These are phyloP conservation scores for Leccinum uliginosum DNA, from an alignment of 768 basidiomycete species.

Conservation along the genomic window DNA sequence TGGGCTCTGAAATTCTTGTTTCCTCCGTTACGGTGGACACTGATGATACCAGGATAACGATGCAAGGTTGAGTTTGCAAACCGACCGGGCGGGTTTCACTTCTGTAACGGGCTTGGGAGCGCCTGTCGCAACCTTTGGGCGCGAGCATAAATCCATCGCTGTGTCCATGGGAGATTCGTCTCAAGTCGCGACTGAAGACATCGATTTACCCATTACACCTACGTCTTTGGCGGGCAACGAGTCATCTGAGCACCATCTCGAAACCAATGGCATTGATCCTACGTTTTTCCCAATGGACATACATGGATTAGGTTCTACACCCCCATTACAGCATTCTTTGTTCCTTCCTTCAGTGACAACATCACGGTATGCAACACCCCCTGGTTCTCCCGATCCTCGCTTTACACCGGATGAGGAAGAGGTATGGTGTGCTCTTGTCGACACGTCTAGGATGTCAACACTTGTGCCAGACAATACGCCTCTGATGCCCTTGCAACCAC, in stretches of 20 bases:
- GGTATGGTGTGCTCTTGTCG: slow-evolving; percentile 18
- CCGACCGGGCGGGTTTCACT: neutral
- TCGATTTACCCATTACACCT: neutral
- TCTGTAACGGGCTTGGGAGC: neutral
- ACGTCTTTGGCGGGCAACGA: neutral
- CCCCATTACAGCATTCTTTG: neutral
- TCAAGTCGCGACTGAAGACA: neutral
- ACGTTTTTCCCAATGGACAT: neutral
- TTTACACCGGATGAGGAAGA: slow-evolving; percentile 20
- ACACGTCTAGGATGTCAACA: slow-evolving; percentile 12
- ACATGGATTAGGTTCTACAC: neutral
- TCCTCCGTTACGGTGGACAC: neutral
- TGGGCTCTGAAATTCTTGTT: neutral
- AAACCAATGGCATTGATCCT: neutral
- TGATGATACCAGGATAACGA: neutral
- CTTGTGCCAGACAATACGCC: neutral
- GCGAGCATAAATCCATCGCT: neutral
- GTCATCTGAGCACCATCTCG: neutral
- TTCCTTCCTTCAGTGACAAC: neutral
- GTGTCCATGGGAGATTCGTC: neutral
- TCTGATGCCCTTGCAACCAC: neutral
- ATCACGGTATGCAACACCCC: slow-evolving; percentile 10
- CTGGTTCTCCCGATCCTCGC: neutral
- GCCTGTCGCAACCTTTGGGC: neutral
- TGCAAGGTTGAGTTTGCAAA: neutral